Conservation (phyloP, 495 filamentous ascomycete genomes). For the Annulohypoxylon moriforme region DNA sequence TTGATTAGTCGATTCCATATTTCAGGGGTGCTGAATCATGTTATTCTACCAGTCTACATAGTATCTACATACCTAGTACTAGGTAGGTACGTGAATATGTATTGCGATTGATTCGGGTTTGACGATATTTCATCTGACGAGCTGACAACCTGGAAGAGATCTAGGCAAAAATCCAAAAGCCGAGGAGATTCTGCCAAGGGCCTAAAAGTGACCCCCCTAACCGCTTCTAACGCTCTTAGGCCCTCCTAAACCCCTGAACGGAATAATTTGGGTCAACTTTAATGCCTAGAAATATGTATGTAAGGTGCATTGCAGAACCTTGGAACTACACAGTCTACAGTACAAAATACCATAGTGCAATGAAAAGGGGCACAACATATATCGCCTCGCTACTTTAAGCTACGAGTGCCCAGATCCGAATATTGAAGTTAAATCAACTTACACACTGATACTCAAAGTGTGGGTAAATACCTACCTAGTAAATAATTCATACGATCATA, state of each 20-base stretch:
- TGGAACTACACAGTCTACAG: background rate
- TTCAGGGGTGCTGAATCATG: conserved; percentile 33
- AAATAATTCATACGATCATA: background rate
- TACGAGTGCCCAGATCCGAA: background rate
- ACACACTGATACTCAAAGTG: background rate
- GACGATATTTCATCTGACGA: conserved; percentile 15
- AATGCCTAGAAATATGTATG: background rate
- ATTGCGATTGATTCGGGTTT: background rate
- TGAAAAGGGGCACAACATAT: background rate
- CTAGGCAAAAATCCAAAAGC: conserved; percentile 26
- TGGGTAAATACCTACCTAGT: background rate
- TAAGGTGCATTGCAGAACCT: too few relatives aligned
- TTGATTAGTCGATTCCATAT: background rate
- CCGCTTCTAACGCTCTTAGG: background rate
- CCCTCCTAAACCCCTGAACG: background rate
- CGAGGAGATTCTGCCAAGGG: conserved; percentile 17
- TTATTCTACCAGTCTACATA: background rate
- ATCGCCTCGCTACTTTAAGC: background rate
- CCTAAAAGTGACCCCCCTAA: background rate
- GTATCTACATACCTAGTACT: conserved; percentile 1
- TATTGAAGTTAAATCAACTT: background rate
- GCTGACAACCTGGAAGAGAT: background rate
- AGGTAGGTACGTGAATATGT: too few relatives aligned
- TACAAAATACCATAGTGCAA: background rate
- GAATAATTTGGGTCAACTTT: conserved; percentile 3